Percentiles rank a stretch among this genome's conserved stretches.
Conservation (phyloP, 169 alveolate genomes). For the Toxoplasma gondii region DNA sequence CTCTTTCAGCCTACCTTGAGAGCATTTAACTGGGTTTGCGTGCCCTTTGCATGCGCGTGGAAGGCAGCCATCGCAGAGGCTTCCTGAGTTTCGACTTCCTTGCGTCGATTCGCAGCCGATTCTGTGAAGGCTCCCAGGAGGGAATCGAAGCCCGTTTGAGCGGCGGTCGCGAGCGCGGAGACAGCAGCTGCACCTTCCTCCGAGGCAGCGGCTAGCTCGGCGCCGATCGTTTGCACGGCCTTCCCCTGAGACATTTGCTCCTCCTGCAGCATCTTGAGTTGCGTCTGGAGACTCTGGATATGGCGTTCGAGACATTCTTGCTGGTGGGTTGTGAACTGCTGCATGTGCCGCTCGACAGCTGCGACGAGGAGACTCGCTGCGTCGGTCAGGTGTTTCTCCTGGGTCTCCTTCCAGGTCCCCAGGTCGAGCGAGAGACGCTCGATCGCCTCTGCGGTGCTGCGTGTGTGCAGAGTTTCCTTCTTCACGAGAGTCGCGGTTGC, state of each 20-base stretch:
- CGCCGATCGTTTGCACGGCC: background rate
- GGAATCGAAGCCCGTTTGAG: background rate
- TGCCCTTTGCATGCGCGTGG: background rate
- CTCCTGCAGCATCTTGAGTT: background rate
- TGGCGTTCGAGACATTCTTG: background rate
- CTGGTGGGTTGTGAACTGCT: background rate
- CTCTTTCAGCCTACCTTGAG: constrained; percentile 5
- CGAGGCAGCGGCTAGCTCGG: background rate
- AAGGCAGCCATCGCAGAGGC: background rate
- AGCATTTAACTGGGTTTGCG: background rate
- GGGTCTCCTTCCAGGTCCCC: background rate
- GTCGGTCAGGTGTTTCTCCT: background rate
- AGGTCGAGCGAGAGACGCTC: background rate
- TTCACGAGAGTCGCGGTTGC: background rate
- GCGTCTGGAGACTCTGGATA: background rate
- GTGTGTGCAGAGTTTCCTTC: background rate
- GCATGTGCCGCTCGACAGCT: background rate
- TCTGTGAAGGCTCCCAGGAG: background rate
- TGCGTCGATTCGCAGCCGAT: background rate
- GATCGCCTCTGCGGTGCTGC: background rate
- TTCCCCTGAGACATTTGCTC: background rate
- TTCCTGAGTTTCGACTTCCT: background rate
- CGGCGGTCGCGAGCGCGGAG: background rate
- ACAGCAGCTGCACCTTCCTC: background rate
- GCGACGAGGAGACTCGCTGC: background rate